Percentiles rank a stretch among this genome's conserved stretches.
Evolutionary conservation across 2,329 filamentous ascomycete species (phyloP).

Genomic region (Aspergillus hortae): DNA sequence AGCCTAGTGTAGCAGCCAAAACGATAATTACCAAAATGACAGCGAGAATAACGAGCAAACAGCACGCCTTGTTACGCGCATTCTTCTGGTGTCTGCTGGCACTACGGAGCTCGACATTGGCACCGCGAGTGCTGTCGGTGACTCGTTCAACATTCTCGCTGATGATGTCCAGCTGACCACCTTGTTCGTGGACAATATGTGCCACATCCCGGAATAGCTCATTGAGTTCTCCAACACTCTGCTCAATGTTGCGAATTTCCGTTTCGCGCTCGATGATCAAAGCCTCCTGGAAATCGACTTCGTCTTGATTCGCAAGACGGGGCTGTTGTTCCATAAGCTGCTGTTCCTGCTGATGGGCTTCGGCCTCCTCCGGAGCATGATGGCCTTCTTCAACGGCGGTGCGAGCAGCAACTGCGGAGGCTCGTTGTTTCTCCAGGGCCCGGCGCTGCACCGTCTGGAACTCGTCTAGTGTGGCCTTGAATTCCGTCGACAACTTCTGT

Average conservation of each 20-base stretch:
- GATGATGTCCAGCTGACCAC: conserved; percentile 81
- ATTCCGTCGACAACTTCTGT: conserved; percentile 90
- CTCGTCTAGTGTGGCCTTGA: conserved; percentile 80
- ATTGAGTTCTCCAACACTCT: conserved; percentile 91
- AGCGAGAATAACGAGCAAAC: conserved; percentile 79
- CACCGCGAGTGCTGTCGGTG: conserved; percentile 75
- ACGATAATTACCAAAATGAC: conserved; percentile 88
- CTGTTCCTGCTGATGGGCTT: conserved; percentile 58
- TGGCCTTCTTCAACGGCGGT: conserved; percentile 65
- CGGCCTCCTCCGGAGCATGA: conserved; percentile 27
- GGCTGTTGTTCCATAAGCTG: conserved; percentile 74
- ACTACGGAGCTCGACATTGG: conserved; percentile 78
- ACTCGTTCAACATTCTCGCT: conserved; percentile 83
- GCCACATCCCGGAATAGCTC: conserved; percentile 98
- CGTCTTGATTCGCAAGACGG: conserved; percentile 82
- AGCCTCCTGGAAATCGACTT: conserved; percentile 96
- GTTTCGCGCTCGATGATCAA: conserved; percentile 94
- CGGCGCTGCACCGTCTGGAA: conserved; percentile 89
- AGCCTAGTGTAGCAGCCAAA: conserved; percentile 68
- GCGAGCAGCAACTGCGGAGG: conserved; percentile 77
- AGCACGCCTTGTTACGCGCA: conserved; percentile 90
- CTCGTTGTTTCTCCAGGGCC: conserved; percentile 88
- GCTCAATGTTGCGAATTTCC: conserved; percentile 96
- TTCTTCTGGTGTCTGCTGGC: conserved; percentile 93
- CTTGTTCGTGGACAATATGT: conserved; percentile 93